Base-by-base conservation (phyloP, 139 green algal genomes). In the Tetradesmus lagerheimii region DNA sequence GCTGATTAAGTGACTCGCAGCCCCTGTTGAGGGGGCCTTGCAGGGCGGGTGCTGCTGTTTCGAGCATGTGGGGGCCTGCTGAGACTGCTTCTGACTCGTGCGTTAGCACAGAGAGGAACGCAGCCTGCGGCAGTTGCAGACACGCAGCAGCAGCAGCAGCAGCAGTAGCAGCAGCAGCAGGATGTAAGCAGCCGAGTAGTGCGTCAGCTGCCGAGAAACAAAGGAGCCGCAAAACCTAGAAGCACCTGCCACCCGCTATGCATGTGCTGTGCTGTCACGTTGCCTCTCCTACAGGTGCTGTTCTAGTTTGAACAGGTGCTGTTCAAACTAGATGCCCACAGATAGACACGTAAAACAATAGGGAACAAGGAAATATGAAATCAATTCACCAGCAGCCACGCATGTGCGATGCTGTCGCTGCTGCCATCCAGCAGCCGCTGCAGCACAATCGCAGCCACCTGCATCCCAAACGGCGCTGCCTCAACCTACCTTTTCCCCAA, bases 1-100 rank as follows among this genome's bases (percentile, higher is more conserved):
- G 41, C 41, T 14, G 47, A 15, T 80, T 67, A 11, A 90, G 35
- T 34, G 88, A 91, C 20, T 78, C 66, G 0, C 27, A 20, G 25
- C 80, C 57, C 0, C 14, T 16, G 89, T 92, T 92, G 1, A 92
- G 74, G 16, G 89, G 89, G 11, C 89, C 89, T 74, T 89, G 89
- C 2, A 92, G 74, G 6, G 50, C 71, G 47, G 89, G 89, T 31
- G 82, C 71, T 43, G 43, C 20, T 5, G 89, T 92, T 43, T 89
- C 82, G 0, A 92, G 82, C 67, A 89, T 35, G 37, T 92, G 89
- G 20, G 89, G 82, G 29, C 47, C 27, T 71, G 80, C 89, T 77
- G 74, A 85, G 11, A 85, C 64, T 67, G 66, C 74, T 16, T 79
- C 50, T 25, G 66, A 64, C 34, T 66, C 37, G 31, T 87, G 43